phyloP scores from a whole-genome alignment of 1,284 basidiomycete genomes.

The Kalmanozyma brasiliensis region DNA sequence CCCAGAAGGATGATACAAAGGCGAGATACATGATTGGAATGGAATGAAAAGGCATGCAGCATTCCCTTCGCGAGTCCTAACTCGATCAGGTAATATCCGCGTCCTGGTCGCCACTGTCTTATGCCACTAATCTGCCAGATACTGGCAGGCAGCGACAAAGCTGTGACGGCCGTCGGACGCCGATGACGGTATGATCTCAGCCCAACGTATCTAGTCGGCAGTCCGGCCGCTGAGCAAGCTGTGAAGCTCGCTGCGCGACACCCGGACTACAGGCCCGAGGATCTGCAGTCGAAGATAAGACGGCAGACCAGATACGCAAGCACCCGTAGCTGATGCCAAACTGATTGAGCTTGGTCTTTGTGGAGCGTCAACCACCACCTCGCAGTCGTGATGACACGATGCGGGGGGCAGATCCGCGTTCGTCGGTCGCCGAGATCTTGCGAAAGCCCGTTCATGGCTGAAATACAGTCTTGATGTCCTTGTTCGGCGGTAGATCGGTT shows the following conservation, averaged over 20 bases:
- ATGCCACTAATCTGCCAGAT: background rate
- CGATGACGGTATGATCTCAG: constrained; percentile 61
- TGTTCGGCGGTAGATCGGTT: too few species aligned
- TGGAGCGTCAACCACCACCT: too few species aligned
- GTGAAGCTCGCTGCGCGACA: background rate
- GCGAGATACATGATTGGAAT: constrained; percentile 12
- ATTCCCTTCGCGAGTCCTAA: constrained; percentile 69
- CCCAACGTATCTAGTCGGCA: constrained; percentile 36
- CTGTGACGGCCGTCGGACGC: constrained; percentile 19
- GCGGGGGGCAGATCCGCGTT: too few species aligned
- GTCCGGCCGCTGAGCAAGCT: background rate
- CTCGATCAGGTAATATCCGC: constrained; percentile 67
- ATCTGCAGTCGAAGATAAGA: constrained; percentile 7
- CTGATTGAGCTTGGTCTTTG: constrained; percentile 48
- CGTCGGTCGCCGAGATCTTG: too few species aligned
- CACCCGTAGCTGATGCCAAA: constrained; percentile 66
- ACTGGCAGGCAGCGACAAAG: background rate
- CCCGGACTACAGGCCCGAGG: constrained; percentile 18
- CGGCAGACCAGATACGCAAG: constrained; percentile 43
- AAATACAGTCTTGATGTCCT: too few species aligned
- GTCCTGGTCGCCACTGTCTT: constrained; percentile 12
- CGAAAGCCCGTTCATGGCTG: too few species aligned
- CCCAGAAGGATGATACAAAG: constrained; percentile 9
- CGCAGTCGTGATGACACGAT: too few species aligned
- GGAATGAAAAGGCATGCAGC: constrained; percentile 46